Conservation (phyloP, 495 filamentous ascomycete species). For the Clavariopsis aquatica region DNA sequence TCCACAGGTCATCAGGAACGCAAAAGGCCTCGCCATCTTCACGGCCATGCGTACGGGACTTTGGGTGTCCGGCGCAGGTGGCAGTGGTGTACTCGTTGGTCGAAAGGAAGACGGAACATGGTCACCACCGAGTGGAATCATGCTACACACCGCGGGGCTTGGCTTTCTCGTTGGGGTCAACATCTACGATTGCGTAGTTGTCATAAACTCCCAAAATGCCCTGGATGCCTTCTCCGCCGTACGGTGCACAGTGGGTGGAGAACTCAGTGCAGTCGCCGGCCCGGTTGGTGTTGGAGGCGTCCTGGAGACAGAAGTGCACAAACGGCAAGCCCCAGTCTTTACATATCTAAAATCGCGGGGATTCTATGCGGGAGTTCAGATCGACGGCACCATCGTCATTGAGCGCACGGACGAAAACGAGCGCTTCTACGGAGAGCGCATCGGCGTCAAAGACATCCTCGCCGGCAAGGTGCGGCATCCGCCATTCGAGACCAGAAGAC, state of each 20-base stretch:
- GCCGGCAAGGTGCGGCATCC: slow-evolving; percentile 73
- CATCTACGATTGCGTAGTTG: slow-evolving; percentile 88
- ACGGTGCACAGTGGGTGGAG: slow-evolving; percentile 73
- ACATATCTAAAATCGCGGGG: slow-evolving; percentile 88
- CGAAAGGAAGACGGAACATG: slow-evolving; percentile 80
- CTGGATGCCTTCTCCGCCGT: slow-evolving; percentile 78
- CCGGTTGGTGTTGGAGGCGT: slow-evolving; percentile 75
- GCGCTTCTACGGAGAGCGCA: slow-evolving; percentile 72
- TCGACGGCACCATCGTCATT: slow-evolving; percentile 81
- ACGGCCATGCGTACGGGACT: slow-evolving; percentile 91
- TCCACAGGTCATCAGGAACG: slow-evolving; percentile 68
- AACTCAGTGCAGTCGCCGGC: slow-evolving; percentile 74
- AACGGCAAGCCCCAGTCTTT: slow-evolving; percentile 72
- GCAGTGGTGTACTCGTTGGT: slow-evolving; percentile 78
- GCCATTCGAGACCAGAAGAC: slow-evolving; percentile 60
- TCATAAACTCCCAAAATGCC: slow-evolving; percentile 81
- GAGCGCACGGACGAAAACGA: slow-evolving; percentile 90
- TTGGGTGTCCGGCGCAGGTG: slow-evolving; percentile 86
- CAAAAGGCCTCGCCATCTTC: slow-evolving; percentile 86
- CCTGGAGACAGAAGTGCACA: slow-evolving; percentile 71
- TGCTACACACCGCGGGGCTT: slow-evolving; percentile 81
- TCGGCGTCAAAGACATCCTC: slow-evolving; percentile 78
- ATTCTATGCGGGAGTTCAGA: slow-evolving; percentile 75
- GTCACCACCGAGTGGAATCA: slow-evolving; percentile 84
- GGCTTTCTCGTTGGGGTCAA: slow-evolving; percentile 90